Evolutionary conservation across 1,284 basidiomycete species (phyloP).

Genomic region (Trichosporon asahii): DNA sequence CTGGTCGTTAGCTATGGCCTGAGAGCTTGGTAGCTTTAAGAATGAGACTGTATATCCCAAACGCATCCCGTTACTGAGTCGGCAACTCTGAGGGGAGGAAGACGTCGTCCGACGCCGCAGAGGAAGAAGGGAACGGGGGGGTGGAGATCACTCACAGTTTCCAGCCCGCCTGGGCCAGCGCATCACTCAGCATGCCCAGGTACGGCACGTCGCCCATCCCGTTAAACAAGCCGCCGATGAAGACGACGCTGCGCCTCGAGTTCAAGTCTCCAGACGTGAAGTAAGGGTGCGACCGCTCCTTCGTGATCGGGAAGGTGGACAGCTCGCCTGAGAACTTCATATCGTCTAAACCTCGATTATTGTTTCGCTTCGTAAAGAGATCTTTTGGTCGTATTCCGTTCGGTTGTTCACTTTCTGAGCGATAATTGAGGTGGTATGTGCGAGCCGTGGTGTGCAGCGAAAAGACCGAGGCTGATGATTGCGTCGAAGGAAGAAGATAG

Average conservation of each 20-base stretch:
- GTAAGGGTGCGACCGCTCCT: constrained; percentile 30
- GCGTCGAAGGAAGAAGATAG: too few species aligned
- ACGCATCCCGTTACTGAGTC: too few species aligned
- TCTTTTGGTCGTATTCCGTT: too few species aligned
- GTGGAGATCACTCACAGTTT: constrained; percentile 41
- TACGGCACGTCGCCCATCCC: constrained; percentile 45
- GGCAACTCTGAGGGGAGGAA: too few species aligned
- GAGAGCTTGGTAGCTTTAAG: too few species aligned
- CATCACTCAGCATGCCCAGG: constrained; percentile 28
- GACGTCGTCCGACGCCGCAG: too few species aligned
- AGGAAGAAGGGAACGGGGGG: too few species aligned
- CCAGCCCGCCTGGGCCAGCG: constrained; percentile 39
- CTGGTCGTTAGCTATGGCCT: constrained; percentile 28
- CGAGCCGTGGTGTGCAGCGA: neutral
- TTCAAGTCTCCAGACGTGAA: constrained; percentile 40
- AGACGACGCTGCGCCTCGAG: constrained; percentile 36
- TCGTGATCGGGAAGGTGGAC: constrained; percentile 5
- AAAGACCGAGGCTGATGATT: too few species aligned
- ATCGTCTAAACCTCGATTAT: too few species aligned
- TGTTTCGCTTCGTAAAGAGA: too few species aligned
- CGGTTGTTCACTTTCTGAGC: too few species aligned
- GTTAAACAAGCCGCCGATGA: constrained; percentile 50
- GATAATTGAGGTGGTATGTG: neutral
- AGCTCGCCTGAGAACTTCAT: constrained; percentile 11
- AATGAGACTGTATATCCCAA: too few species aligned